These are phyloP conservation scores for Candida oleophila DNA, from an alignment of 805 yeast genomes.

Conservation along the genomic window DNA sequence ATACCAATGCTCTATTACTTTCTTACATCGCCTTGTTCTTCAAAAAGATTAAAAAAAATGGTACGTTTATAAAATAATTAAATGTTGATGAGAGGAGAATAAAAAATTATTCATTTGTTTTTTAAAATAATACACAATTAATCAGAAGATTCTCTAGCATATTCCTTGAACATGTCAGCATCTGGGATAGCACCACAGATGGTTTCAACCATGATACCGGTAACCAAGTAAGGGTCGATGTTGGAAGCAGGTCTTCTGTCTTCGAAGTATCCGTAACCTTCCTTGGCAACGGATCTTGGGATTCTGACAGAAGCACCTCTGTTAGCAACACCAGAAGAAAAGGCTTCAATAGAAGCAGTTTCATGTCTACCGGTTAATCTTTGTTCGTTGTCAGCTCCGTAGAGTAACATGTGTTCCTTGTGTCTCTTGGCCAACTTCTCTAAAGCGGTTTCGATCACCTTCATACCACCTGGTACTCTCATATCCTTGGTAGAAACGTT, in stretches of 20 bases:
- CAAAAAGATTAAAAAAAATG: background rate
- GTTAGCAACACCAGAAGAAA: conserved; percentile 98
- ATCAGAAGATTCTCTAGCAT: conserved; percentile 63
- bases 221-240: conserved; percentile 98
- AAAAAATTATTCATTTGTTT: background rate
- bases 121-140: conserved; percentile 8
- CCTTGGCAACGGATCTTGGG: conserved; percentile 98
- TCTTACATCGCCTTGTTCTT: too few relatives aligned
- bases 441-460: conserved; percentile 86
- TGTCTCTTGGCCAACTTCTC: conserved; percentile 95
- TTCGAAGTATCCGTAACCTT: conserved; percentile 97
- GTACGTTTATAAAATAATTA: background rate
- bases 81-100: background rate
- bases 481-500: conserved; percentile 89
- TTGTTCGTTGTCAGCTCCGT: conserved; percentile 92
- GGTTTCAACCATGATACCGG: conserved; percentile 98
- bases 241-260: conserved; percentile 99
- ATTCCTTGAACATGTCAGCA: conserved; percentile 92
- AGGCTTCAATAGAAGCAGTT: conserved; percentile 89
- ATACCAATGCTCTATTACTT: too few relatives aligned
- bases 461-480: conserved; percentile 97
- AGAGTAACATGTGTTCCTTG: conserved; percentile 89
- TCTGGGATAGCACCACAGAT: conserved; percentile 92
- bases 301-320: conserved; percentile 99
- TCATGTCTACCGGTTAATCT: conserved; percentile 98